phyloP scores from a whole-genome alignment of 495 filamentous ascomycete genomes.

The Aspergillus egyptiacus region DNA sequence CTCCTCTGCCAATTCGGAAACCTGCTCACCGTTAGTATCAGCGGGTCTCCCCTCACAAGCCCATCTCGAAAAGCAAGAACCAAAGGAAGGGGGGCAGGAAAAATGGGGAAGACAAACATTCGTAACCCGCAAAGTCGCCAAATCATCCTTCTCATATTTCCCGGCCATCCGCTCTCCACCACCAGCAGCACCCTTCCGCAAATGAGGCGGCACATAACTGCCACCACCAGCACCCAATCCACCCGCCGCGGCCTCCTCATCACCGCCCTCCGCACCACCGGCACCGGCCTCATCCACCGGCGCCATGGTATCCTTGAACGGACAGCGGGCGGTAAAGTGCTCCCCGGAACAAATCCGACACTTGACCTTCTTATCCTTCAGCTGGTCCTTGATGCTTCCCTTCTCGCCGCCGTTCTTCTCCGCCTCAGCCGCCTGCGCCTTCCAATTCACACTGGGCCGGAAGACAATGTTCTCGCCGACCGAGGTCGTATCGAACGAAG shows the following conservation, averaged over 20 bases:
- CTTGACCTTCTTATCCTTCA: slow-evolving; percentile 99
- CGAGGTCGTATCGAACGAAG: slow-evolving; percentile 76
- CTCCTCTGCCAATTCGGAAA: slow-evolving; percentile 96
- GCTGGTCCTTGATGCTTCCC: slow-evolving; percentile 74
- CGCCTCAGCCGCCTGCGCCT: slow-evolving; percentile 75
- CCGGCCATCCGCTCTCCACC: slow-evolving; percentile 85
- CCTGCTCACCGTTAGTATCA: slow-evolving; percentile 43
- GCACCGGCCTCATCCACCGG: slow-evolving; percentile 63
- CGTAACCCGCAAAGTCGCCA: slow-evolving; percentile 92
- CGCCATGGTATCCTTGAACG: slow-evolving; percentile 77
- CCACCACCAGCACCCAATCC: slow-evolving; percentile 61
- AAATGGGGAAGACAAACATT: slow-evolving; percentile 61
- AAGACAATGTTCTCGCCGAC: slow-evolving; percentile 98
- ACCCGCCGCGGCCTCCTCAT: slow-evolving; percentile 38
- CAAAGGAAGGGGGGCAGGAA: slow-evolving; percentile 3
- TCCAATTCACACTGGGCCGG: slow-evolving; percentile 84
- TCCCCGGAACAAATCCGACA: slow-evolving; percentile 97
- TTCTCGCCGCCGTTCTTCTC: slow-evolving; percentile 69
- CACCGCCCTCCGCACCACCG: slow-evolving; percentile 43
- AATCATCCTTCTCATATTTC: slow-evolving; percentile 92
- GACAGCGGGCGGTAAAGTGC: slow-evolving; percentile 96
- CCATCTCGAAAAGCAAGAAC: slow-evolving; percentile 6
- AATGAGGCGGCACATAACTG: slow-evolving; percentile 87
- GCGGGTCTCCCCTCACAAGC: no score
- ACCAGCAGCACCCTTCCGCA: slow-evolving; percentile 64